Evolutionary conservation across 768 basidiomycete species (phyloP).

Genomic region (Podaxis pistillaris): DNA sequence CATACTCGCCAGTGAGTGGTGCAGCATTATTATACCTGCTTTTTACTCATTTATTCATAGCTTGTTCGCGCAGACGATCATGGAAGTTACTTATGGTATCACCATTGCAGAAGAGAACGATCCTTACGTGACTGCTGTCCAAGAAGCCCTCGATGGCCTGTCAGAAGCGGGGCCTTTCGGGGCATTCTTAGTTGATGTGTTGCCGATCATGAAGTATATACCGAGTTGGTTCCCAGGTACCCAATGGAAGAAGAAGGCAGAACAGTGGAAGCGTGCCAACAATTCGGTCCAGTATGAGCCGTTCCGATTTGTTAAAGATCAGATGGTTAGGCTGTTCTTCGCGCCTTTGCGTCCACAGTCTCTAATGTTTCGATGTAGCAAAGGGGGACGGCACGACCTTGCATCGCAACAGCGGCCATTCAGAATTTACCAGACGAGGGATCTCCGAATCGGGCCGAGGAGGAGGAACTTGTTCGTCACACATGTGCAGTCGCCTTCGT

Average conservation of each 20-base stretch:
- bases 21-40: neutral
- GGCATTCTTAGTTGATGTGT: slow-evolving; percentile 5
- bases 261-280: neutral
- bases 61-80: slow-evolving; percentile 29
- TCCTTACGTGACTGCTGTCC: slow-evolving; percentile 31
- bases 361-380: neutral
- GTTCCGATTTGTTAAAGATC: neutral
- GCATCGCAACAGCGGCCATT: slow-evolving; percentile 9
- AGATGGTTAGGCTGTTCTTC: neutral
- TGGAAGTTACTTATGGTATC: slow-evolving; percentile 38
- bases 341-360: neutral
- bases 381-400: neutral
- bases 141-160: slow-evolving; percentile 29
- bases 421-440: slow-evolving; percentile 10
- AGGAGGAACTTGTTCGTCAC: slow-evolving; percentile 5
- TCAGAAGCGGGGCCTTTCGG: slow-evolving; percentile 31
- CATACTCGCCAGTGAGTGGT: slow-evolving; percentile 26
- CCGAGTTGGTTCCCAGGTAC: slow-evolving; percentile 4
- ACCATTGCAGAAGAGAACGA: slow-evolving; percentile 30
- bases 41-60: slow-evolving; percentile 22
- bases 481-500: slow-evolving; percentile 8
- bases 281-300: neutral
- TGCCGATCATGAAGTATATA: slow-evolving; percentile 5
- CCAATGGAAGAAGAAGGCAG: neutral
- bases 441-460: neutral